phyloP scores from a whole-genome alignment of 1,284 basidiomycete species.

The Mycosarcoma maydis region DNA sequence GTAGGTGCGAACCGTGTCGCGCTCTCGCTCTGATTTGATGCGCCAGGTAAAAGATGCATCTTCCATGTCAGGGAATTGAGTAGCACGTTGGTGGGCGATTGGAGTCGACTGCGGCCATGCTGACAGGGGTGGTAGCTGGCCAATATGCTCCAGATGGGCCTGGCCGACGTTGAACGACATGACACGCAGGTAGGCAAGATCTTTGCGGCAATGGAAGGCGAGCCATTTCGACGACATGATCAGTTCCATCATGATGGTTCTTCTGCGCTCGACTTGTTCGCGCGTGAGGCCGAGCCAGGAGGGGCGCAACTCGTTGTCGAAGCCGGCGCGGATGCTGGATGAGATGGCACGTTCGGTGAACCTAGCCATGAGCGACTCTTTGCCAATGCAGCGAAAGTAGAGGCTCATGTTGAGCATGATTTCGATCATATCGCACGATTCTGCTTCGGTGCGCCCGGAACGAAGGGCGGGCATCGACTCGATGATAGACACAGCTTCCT shows the following conservation, averaged over 20 bases:
- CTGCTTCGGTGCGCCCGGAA: conserved; percentile 11
- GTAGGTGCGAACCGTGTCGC: conserved; percentile 12
- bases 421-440: conserved; percentile 26
- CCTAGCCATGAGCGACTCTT: conserved; percentile 6
- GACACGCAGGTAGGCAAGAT: not conserved
- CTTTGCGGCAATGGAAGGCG: conserved; percentile 21
- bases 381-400: conserved; percentile 32
- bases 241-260: conserved; percentile 14
- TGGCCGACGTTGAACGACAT: conserved; percentile 17
- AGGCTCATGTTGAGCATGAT: conserved; percentile 21
- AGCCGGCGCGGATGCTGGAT: conserved; percentile 9
- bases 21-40: conserved; percentile 11
- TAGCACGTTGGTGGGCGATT: conserved; percentile 1
- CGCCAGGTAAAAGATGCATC: conserved; percentile 5
- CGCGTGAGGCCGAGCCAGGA: conserved; percentile 21
- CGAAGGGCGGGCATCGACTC: conserved; percentile 22
- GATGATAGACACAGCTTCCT: conserved; percentile 21
- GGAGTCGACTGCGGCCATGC: conserved; percentile 22
- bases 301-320: conserved; percentile 18
- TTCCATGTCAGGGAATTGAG: not conserved
- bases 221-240: conserved; percentile 17
- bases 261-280: conserved; percentile 21
- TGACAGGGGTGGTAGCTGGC: conserved; percentile 13
- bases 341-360: conserved; percentile 23
- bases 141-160: conserved; percentile 6